Evolutionary conservation across 192 early-diverging fungal species (phyloP).

Genomic region (Rhizoclosmatium sp.): DNA sequence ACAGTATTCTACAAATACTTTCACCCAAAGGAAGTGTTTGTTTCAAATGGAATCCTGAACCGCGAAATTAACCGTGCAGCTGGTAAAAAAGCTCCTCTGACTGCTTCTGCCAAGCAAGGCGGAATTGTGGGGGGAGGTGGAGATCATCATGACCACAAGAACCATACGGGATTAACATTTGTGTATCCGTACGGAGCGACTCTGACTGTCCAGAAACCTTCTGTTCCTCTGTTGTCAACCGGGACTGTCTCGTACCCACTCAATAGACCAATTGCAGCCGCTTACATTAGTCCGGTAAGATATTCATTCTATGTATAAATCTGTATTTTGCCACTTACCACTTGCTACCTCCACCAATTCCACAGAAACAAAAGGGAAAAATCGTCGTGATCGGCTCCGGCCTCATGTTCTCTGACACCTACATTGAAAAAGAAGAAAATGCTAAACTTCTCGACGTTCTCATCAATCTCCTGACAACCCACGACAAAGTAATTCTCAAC

Average conservation of each 20-base stretch:
- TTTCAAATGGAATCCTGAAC: slow-evolving; percentile 67
- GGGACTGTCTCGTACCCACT: slow-evolving; percentile 69
- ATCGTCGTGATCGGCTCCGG: slow-evolving; percentile 61
- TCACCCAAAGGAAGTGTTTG: slow-evolving; percentile 72
- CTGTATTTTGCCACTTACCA: not conserved
- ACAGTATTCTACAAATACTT: slow-evolving; percentile 70
- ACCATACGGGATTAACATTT: slow-evolving; percentile 40
- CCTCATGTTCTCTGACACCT: slow-evolving; percentile 68
- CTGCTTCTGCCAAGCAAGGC: slow-evolving; percentile 3
- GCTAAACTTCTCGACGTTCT: slow-evolving; percentile 67
- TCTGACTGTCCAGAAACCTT: slow-evolving; percentile 70
- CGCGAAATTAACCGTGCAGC: slow-evolving; percentile 67
- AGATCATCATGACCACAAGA: slow-evolving; percentile 32
- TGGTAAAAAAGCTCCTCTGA: slow-evolving; percentile 51
- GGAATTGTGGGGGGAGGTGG: slow-evolving; percentile 32
- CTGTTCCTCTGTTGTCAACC: slow-evolving; percentile 65
- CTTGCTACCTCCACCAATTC: not conserved
- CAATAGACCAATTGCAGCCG: slow-evolving; percentile 64
- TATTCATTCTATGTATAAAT: not conserved
- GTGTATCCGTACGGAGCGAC: slow-evolving; percentile 71
- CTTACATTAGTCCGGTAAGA: slow-evolving; percentile 56
- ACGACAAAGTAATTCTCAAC: slow-evolving; percentile 65
- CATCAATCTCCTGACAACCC: slow-evolving; percentile 60
- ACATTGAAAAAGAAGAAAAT: slow-evolving; percentile 73
- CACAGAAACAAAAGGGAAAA: slow-evolving; percentile 56